Conservation (phyloP, 2,329 filamentous ascomycete genomes). For the Eutypa lata region DNA sequence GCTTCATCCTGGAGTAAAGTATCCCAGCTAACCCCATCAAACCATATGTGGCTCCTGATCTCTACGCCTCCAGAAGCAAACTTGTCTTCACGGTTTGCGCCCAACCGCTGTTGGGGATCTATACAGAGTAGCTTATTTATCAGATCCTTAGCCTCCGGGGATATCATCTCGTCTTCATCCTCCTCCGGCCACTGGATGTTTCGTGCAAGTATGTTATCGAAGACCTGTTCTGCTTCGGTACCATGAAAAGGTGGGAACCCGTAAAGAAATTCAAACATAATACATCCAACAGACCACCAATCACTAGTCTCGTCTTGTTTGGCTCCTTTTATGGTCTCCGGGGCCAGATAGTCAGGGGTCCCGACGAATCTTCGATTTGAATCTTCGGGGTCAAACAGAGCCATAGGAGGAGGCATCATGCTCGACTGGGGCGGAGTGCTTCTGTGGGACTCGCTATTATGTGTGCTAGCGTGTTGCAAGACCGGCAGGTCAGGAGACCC, state of each 20-base stretch:
- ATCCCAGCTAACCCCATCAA: slow-evolving; percentile 83
- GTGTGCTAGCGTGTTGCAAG: slow-evolving; percentile 52
- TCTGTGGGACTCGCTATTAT: slow-evolving; percentile 48
- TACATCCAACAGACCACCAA: slow-evolving; percentile 99
- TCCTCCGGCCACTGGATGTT: slow-evolving; percentile 92
- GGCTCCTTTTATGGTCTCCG: slow-evolving; percentile 92
- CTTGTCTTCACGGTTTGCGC: slow-evolving; percentile 81
- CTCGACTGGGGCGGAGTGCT: slow-evolving; percentile 61
- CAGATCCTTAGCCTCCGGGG: slow-evolving; percentile 85
- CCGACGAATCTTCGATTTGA: slow-evolving; percentile 91
- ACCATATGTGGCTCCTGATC: slow-evolving; percentile 88
- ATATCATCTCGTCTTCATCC: slow-evolving; percentile 73
- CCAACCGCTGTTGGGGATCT: slow-evolving; percentile 77
- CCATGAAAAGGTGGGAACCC: slow-evolving; percentile 94
- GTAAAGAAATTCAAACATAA: slow-evolving; percentile 93
- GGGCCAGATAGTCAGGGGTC: slow-evolving; percentile 93
- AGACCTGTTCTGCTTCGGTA: slow-evolving; percentile 84
- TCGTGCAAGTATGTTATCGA: slow-evolving; percentile 90
- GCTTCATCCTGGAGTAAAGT: slow-evolving; percentile 91
- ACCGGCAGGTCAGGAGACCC: slow-evolving; percentile 74
- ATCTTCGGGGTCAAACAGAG: slow-evolving; percentile 92
- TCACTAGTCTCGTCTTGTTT: slow-evolving; percentile 97
- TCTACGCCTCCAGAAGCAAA: slow-evolving; percentile 83
- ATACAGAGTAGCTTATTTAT: slow-evolving; percentile 90
- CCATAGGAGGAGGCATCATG: slow-evolving; percentile 89